These are phyloP conservation scores for Ambrosiella xylebori DNA, from an alignment of 2,329 filamentous ascomycete genomes.

Conservation along the genomic window DNA sequence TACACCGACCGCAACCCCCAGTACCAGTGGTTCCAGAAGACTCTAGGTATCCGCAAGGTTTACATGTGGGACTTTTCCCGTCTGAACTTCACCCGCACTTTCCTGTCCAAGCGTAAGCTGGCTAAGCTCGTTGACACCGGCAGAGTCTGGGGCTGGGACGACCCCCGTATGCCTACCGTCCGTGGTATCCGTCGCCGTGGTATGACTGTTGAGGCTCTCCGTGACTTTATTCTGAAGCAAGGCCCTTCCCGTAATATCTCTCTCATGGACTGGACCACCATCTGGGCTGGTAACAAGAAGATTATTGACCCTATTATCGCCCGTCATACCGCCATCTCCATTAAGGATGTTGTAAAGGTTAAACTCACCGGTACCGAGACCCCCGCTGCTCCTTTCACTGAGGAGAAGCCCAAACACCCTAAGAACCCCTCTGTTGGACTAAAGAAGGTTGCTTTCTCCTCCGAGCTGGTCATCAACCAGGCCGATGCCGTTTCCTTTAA, in stretches of 20 bases:
- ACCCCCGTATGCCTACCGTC: conserved; percentile 72
- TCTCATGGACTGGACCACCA: conserved; percentile 64
- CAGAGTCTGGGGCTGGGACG: conserved; percentile 70
- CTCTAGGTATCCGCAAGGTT: conserved; percentile 55
- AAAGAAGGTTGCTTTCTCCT: conserved; percentile 71
- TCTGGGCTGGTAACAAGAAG: conserved; percentile 64
- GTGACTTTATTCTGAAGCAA: conserved; percentile 72
- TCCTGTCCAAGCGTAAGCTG: conserved; percentile 73
- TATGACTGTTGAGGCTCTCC: conserved; percentile 61
- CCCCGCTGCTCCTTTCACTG: conserved; percentile 41
- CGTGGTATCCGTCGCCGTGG: conserved; percentile 63
- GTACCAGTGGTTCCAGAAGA: conserved; percentile 72
- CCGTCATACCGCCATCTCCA: conserved; percentile 54
- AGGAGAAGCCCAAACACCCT: conserved; percentile 70
- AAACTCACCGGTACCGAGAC: conserved; percentile 51
- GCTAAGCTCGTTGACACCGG: conserved; percentile 65
- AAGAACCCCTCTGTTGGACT: conserved; percentile 75
- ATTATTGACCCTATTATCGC: conserved; percentile 63
- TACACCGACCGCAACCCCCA: conserved; percentile 76
- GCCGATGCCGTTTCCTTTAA: conserved; percentile 68
- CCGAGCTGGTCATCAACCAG: conserved; percentile 66
- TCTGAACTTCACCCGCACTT: conserved; percentile 69
- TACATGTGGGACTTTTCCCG: conserved; percentile 75
- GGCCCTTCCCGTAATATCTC: conserved; percentile 72
- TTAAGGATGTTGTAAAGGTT: conserved; percentile 54